Base-by-base conservation (phyloP, 2,329 filamentous ascomycete species). In the Pezicula radicicola region DNA sequence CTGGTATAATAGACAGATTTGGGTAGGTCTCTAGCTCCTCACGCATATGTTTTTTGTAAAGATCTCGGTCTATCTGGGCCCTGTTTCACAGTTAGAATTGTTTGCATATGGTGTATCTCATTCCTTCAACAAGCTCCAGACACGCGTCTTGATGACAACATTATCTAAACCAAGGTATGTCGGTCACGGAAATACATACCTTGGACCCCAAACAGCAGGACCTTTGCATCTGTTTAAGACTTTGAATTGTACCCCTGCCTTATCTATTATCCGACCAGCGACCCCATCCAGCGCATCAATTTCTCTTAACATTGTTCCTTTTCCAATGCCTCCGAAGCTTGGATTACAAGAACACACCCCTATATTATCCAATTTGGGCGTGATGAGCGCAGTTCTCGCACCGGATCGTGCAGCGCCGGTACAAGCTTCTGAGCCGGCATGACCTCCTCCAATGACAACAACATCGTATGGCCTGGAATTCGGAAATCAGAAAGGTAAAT, bases 321-420 rank as follows among this genome's bases (percentile, higher is more conserved):
- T 99, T 42, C 94, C 94, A 61, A 99, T 97, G n/a, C 94, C 94
- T 37, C 94, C 94, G 66, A 99, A 96, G 58, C 91, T 96, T 2
- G 93, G 93, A 68, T 97, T 97, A 74, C 93, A 97, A 35, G 92
- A 97, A 73, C 93, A 97, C 28, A 94, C 90, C 50, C 93, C 93
- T 18, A 97, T 84, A 62, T 97, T 96, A 53, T 92, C 86, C 52
- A 90, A 71, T 54, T 88, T 91, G 2, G 93, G 94, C 1, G 94
- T 99, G 46, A 99, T 79, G 59, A 99, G 81, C 2, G 88, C 93
- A 40, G 94, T 97, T 63, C 86, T 85, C 46, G 93, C 94, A 48
- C 94, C 94, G 15, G 89, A 83, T 64, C 94, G 84, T 42, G 94
- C 94, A 13, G 94, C 90, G 2, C 93, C 94, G 10, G 94, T 87